Conservation (phyloP, 805 yeast species). For the Zygotorulaspora chibaensis region DNA sequence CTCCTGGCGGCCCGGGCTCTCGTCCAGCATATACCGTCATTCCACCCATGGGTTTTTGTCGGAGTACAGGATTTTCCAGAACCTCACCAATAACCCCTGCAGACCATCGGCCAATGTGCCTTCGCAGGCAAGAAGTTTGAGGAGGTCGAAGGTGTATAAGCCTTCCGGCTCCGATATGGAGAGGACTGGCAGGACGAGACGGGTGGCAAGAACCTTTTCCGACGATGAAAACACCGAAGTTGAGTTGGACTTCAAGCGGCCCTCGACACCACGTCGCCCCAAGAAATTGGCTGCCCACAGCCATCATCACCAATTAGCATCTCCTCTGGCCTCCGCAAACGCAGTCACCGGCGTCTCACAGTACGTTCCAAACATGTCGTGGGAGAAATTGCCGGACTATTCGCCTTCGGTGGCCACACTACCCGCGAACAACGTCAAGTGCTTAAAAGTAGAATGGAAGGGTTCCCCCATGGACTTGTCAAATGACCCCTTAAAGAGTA, state of each 20-base stretch:
- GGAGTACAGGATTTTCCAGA: conserved; percentile 22
- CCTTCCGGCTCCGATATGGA: conserved; percentile 16
- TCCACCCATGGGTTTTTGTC: conserved; percentile 21
- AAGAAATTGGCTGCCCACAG: conserved; percentile 11
- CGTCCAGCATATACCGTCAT: conserved; percentile 18
- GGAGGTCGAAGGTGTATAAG: conserved; percentile 3
- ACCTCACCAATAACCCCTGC: neutral
- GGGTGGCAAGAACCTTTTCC: conserved; percentile 11
- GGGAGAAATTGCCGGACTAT: conserved; percentile 74
- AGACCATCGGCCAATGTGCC: neutral
- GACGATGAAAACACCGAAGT: conserved; percentile 10
- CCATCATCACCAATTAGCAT: conserved; percentile 27
- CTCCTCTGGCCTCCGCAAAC: conserved; percentile 30
- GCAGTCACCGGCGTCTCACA: conserved; percentile 31
- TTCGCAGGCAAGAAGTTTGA: neutral
- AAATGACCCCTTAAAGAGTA: conserved; percentile 63
- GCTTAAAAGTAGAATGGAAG: conserved; percentile 92
- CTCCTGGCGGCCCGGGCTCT: conserved; percentile 19
- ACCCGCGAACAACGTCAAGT: conserved; percentile 59
- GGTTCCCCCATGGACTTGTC: conserved; percentile 94
- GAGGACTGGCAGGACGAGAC: conserved; percentile 21
- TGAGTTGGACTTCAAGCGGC: conserved; percentile 14
- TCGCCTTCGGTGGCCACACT: conserved; percentile 67
- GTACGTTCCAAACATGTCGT: conserved; percentile 47
- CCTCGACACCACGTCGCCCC: conserved; percentile 26